Base-by-base conservation (phyloP, 768 basidiomycete species). In the Gyrodon lividus region DNA sequence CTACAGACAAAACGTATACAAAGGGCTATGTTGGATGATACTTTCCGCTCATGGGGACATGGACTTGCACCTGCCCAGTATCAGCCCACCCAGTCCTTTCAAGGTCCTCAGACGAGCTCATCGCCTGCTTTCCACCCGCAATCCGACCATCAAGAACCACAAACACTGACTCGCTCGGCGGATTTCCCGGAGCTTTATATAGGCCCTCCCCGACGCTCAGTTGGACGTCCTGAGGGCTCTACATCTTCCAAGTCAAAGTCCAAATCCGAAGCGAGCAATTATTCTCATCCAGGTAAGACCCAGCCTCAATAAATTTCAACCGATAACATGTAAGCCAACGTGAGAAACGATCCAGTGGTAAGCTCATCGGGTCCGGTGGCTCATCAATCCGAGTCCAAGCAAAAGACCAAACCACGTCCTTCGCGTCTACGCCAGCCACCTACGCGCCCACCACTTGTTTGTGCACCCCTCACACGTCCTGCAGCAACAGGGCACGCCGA, bases 171-270 rank as follows among this genome's bases (percentile, higher is more conserved):
- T 1, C 62, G 61, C 43, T 71, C 72, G 0, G 50, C 64, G 8
- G 73, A 72, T 39, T 61, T 66, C 43, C 72, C 62, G 5, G 64
- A 69, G 16, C 33, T 68, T 12, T 73, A 74, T 43, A 63, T 74
- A 28, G 73, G 74, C 4, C 69, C 72, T 3, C 71, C 62, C 14
- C 65, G 70, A 42, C 66, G 67, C 30, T 59, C 63, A 17, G 55
- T 58, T 10, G 71, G 71, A 28, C 66, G 70, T 5, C 71, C 67
- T 0, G 70, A 74, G 22, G 71, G 73, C 33, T 74, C 74, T 6
- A 76, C 72, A 23, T 77, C 79, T 16, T 77, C 77, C 54, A 78
- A 77, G 61, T 49, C 49, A 65, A 78, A 61, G 70, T 68, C 24
- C 1, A 60, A 45, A n/a, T 22, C 30, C 0, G 66, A 77, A 52